Evolutionary conservation across 805 yeast species (phyloP).

Genomic region (Spathaspora sp.): DNA sequence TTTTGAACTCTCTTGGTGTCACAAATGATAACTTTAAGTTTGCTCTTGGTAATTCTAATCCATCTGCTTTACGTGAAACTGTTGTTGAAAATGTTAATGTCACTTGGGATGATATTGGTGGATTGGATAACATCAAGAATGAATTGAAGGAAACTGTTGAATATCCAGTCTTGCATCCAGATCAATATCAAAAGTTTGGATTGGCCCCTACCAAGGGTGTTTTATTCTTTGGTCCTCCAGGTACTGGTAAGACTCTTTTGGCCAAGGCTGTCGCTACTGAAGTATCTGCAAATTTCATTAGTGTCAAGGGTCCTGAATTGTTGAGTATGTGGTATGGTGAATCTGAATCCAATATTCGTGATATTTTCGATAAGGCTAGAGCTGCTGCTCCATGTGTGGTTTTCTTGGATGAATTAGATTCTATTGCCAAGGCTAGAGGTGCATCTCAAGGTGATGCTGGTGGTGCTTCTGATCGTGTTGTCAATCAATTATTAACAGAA

Average conservation of each 20-base stretch:
- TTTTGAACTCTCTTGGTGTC: conserved; percentile 92
- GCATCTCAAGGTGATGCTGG: conserved; percentile 89
- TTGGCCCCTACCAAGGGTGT: conserved; percentile 98
- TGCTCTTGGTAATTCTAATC: conserved; percentile 96
- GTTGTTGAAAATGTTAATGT: conserved; percentile 98
- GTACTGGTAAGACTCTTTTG: conserved; percentile 98
- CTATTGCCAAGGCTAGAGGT: conserved; percentile 96
- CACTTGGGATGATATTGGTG: conserved; percentile 99
- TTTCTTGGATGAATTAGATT: conserved; percentile 95
- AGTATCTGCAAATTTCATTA: conserved; percentile 95
- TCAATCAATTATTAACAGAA: conserved; percentile 91
- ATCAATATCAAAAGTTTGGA: conserved; percentile 97
- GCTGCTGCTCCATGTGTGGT: conserved; percentile 99
- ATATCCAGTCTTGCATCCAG: conserved; percentile 98
- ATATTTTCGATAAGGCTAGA: conserved; percentile 96
- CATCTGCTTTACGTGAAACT: conserved; percentile 98
- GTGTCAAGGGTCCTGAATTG: conserved; percentile 95
- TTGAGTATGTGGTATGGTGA: conserved; percentile 99
- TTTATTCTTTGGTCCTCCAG: conserved; percentile 98
- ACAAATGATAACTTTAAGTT: conserved; percentile 99
- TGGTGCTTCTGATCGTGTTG: conserved; percentile 95
- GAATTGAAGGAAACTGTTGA: conserved; percentile 99
- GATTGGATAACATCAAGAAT: conserved; percentile 90
- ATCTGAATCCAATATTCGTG: conserved; percentile 95
- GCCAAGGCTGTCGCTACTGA: conserved; percentile 99